Percentiles rank a stretch among this genome's conserved stretches.
Evolutionary conservation across 345 rosid genomes (phyloP).

Genomic region (Populus davidiana): DNA sequence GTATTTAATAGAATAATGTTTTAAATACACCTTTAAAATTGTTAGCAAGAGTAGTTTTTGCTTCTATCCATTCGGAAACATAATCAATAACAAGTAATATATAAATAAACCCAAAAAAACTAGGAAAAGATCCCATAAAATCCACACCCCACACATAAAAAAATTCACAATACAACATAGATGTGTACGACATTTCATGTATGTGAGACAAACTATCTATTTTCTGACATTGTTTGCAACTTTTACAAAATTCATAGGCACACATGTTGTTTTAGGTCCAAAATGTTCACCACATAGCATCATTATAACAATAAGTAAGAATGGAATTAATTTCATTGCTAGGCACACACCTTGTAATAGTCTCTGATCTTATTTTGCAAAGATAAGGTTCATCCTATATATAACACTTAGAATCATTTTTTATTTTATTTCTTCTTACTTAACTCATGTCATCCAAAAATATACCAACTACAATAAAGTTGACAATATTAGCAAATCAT

Average conservation of each 20-base stretch:
- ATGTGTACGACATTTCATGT: not conserved
- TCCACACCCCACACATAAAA: not conserved
- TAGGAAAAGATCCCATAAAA: not conserved
- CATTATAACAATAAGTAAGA: not conserved
- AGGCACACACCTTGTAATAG: not conserved
- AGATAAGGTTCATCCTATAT: not conserved
- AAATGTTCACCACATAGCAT: not conserved
- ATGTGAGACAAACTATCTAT: not conserved
- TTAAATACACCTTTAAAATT: no score
- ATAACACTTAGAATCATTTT: not conserved
- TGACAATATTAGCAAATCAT: no score
- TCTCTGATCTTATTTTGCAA: no score
- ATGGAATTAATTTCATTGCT: not conserved
- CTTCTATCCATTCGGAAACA: no score
- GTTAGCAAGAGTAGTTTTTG: no score
- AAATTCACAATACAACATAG: not conserved
- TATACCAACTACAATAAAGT: fast-evolving
- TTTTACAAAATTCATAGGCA: not conserved
- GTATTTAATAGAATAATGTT: no score
- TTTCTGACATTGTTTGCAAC: not conserved
- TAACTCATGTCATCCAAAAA: no score
- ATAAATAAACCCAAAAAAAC: no score
- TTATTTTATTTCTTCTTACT: no score
- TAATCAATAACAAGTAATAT: no score
- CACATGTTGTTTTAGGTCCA: not conserved